Evolutionary conservation across 257 asterid genomes (phyloP), one percentile per base, ranked within the genome.

Genomic region (Ehretia macrophylla): DNA sequence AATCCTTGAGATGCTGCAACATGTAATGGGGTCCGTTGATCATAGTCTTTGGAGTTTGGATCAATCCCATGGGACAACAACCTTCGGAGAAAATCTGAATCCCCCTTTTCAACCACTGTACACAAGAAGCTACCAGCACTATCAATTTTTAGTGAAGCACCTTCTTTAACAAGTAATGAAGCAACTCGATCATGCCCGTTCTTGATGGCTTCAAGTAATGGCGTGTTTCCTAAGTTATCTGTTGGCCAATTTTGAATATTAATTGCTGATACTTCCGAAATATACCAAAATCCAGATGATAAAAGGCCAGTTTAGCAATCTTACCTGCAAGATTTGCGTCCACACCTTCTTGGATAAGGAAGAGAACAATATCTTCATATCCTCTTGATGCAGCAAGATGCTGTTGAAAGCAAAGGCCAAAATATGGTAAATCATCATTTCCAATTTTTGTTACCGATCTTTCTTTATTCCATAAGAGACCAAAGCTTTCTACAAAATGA

Each of bases 361-460:
- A 86, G 55, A 47, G 70, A 32, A 79, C 74, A 38, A 92, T 80
- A 60, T 86, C 96, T 75, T 86, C 94, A 8, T 72, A 78, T 17
- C 99, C 99, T 78, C 67, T 76, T 0, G 96, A 84, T 56, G 99
- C 96, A 72, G 99, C 95, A 70, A 92, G 88, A 78, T 92, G 99
- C 99, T 92, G 85, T 55, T 63, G 1, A 58, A 46, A 6, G 5
- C 56, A 64, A 64, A 4, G 22, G 0, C 32, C 37, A 47, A 23
- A 48, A 56, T 32, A 39, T 22, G 9, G 62, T 42, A 1, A 20
- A 63, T 17, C 17, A 27, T 5, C 27, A 4, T 52, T 6, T 6
- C 35, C 3, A 27, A 1, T 1, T 27, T 27, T 27, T 27, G 3
- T 27, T 27, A 27, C 35, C 35, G 3, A 27, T 27, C 35, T 6